Conservation (phyloP, 805 yeast species). For the Cephaloascus fragrans region DNA sequence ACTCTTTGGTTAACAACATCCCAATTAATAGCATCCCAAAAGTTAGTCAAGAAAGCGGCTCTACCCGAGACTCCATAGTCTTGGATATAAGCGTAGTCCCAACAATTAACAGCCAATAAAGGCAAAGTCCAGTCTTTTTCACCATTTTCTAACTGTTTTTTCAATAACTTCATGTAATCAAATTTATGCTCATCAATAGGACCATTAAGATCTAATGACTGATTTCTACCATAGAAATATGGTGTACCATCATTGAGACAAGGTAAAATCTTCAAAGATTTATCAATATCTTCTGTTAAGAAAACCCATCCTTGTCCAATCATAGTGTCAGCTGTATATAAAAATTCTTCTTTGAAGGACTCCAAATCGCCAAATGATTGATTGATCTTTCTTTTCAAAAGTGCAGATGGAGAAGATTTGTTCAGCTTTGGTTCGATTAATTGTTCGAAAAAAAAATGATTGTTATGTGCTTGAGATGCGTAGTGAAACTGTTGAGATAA, state of each 20-base stretch:
- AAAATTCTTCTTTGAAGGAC: conserved; percentile 38
- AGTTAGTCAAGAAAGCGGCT: conserved; percentile 58
- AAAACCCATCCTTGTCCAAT: conserved; percentile 72
- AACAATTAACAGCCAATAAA: conserved; percentile 65
- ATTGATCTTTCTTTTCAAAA: conserved; percentile 22
- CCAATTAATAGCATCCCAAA: conserved; percentile 83
- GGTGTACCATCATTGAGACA: conserved; percentile 76
- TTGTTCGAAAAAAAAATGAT: conserved; percentile 79
- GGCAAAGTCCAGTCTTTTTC: conserved; percentile 62
- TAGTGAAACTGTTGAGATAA: conserved; percentile 69
- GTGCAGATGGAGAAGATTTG: conserved; percentile 6
- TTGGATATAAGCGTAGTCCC: conserved; percentile 82
- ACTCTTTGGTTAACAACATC: conserved; percentile 48
- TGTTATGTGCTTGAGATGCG: conserved; percentile 88
- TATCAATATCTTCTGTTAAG: conserved; percentile 55
- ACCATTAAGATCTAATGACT: conserved; percentile 67
- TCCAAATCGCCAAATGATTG: conserved; percentile 34
- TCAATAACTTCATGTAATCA: conserved; percentile 31
- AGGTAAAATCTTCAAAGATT: conserved; percentile 41
- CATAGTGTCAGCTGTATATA: conserved; percentile 39
- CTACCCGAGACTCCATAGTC: conserved; percentile 82
- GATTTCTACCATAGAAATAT: conserved; percentile 58
- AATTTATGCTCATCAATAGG: conserved; percentile 50
- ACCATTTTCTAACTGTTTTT: conserved; percentile 25
- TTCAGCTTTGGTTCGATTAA: conserved; percentile 18